These are phyloP conservation scores for Ulota crispa DNA, from an alignment of 225 moss, liverwort and hornwort genomes.

Conservation along the genomic window DNA sequence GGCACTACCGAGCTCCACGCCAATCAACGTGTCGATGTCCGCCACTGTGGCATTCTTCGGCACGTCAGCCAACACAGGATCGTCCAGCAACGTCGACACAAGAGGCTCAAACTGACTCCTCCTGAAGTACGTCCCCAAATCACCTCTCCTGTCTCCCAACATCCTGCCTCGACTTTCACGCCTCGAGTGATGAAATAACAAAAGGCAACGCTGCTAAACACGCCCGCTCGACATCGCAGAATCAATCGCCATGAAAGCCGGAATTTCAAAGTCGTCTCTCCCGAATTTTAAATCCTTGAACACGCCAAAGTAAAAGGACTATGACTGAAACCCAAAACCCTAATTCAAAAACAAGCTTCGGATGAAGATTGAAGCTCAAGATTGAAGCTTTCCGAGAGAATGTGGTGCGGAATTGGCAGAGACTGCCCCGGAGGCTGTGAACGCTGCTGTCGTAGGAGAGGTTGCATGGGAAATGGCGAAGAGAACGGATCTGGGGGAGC, in stretches of 20 bases:
- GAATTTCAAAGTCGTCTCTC: not conserved
- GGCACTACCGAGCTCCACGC: slow-evolving; percentile 90
- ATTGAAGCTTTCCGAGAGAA: not conserved
- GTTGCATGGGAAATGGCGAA: not conserved
- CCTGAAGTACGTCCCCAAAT: slow-evolving; percentile 62
- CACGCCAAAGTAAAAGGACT: not conserved
- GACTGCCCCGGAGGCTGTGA: not conserved
- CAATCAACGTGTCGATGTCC: slow-evolving; percentile 81
- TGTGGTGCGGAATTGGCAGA: not conserved
- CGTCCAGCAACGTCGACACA: slow-evolving; percentile 75
- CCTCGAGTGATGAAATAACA: not conserved
- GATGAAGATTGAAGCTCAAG: not conserved
- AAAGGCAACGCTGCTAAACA: not conserved
- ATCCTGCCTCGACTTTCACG: slow-evolving; percentile 21
- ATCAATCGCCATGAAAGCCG: not conserved
- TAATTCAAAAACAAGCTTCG: not conserved
- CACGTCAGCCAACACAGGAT: slow-evolving; percentile 72
- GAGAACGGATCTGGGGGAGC: slow-evolving; percentile 6
- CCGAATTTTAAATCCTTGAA: not conserved
- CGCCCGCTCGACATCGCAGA: not conserved
- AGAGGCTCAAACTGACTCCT: slow-evolving; percentile 76
- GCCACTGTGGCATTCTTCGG: slow-evolving; percentile 70
- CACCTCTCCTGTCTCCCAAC: slow-evolving; percentile 57
- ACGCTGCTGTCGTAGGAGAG: not conserved
- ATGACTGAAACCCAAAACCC: slow-evolving; percentile 7